These are phyloP conservation scores for Colletotrichum sojae DNA, from an alignment of 2,329 filamentous ascomycete genomes.

Conservation along the genomic window DNA sequence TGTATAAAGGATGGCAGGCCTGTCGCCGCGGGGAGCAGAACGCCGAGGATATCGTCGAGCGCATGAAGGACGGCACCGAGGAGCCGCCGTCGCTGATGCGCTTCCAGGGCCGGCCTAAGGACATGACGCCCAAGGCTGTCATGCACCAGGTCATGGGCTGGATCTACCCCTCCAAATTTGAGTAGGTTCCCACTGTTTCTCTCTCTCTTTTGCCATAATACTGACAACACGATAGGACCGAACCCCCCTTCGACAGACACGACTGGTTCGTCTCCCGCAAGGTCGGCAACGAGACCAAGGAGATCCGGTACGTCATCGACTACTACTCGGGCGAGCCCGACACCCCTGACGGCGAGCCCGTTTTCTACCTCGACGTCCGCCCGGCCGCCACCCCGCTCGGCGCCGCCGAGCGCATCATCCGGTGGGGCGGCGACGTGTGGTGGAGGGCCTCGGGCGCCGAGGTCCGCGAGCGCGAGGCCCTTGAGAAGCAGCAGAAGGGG, in stretches of 20 bases:
- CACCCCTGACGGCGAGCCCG: slow-evolving; percentile 83
- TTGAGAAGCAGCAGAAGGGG: slow-evolving; percentile 21
- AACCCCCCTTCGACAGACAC: slow-evolving; percentile 94
- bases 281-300: slow-evolving; percentile 75
- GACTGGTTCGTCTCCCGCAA: slow-evolving; percentile 94
- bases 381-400: slow-evolving; percentile 87
- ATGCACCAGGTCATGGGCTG: slow-evolving; percentile 85
- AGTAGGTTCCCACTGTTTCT: slow-evolving; percentile 61
- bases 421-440: slow-evolving; percentile 96
- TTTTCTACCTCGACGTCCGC: slow-evolving; percentile 95
- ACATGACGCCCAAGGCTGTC: slow-evolving; percentile 91
- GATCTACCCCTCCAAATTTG: slow-evolving; percentile 85
- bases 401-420: slow-evolving; percentile 84
- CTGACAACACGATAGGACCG: slow-evolving; percentile 66
- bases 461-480: slow-evolving; percentile 61
- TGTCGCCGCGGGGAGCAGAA: slow-evolving; percentile 83
- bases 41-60: slow-evolving; percentile 57
- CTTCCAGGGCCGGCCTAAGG: slow-evolving; percentile 91
- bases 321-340: slow-evolving; percentile 91
- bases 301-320: slow-evolving; percentile 96
- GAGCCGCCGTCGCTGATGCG: slow-evolving; percentile 81
- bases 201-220: neutral
- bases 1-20: slow-evolving; percentile 79
- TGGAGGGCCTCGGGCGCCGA: slow-evolving; percentile 86
- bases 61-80: slow-evolving; percentile 67